Conservation (phyloP, 2,329 filamentous ascomycete species). For the Exophiala oligosperma region DNA sequence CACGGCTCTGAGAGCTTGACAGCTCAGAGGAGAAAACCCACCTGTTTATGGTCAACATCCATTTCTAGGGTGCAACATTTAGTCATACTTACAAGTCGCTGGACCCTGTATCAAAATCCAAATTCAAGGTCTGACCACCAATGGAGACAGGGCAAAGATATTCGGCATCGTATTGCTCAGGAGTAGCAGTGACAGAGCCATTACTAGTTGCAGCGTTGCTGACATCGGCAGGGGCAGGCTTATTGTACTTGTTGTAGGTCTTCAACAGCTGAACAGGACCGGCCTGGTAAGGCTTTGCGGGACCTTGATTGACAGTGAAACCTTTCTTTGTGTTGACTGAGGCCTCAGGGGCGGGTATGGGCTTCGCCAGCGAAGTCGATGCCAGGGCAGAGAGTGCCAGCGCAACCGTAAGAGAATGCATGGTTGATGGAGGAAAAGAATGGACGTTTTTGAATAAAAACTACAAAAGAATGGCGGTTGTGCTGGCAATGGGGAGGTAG, state of each 20-base stretch:
- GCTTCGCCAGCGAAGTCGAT: slow-evolving; percentile 18
- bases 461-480: slow-evolving; percentile 12
- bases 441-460: slow-evolving; percentile 6
- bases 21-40: slow-evolving; percentile 68
- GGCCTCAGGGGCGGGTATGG: slow-evolving; percentile 13
- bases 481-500: slow-evolving; percentile 4
- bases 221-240: slow-evolving; percentile 22
- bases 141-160: slow-evolving; percentile 64
- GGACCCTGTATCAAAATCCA: slow-evolving; percentile 72
- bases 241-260: slow-evolving; percentile 27
- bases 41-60: slow-evolving; percentile 35
- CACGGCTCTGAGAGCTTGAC: slow-evolving; percentile 48
- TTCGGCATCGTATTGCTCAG: slow-evolving; percentile 54
- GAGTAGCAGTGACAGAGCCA: slow-evolving; percentile 39
- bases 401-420: slow-evolving; percentile 24
- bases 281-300: slow-evolving; percentile 24
- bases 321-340: slow-evolving; percentile 17
- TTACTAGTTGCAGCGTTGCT: slow-evolving; percentile 14
- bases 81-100: slow-evolving; percentile 59
- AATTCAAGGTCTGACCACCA: slow-evolving; percentile 61
- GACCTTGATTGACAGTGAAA: slow-evolving; percentile 26
- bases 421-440: slow-evolving; percentile 9
- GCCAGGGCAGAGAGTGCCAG: slow-evolving; percentile 22
- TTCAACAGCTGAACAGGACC: slow-evolving; percentile 24
- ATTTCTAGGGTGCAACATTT: neutral